Conservation (phyloP, 2,329 filamentous ascomycete species). For the Colletotrichum sp. region DNA sequence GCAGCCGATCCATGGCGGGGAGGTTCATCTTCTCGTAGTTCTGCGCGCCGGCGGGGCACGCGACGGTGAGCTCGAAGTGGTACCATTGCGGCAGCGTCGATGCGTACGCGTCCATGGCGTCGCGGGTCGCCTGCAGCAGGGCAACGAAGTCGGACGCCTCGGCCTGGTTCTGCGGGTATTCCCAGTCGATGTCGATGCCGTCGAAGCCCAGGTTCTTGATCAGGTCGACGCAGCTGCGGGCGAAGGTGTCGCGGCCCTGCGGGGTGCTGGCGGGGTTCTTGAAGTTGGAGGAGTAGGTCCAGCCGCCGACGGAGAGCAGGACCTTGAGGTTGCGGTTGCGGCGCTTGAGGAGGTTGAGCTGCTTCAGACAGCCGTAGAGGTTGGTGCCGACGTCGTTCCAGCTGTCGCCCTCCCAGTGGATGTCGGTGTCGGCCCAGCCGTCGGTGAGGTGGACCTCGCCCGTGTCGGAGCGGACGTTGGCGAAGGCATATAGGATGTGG, state of each 20-base stretch:
- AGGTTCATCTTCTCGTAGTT: conserved; percentile 69
- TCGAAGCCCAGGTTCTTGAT: conserved; percentile 83
- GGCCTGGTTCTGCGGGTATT: conserved; percentile 60
- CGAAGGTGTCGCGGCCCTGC: conserved; percentile 73
- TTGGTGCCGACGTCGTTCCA: conserved; percentile 79
- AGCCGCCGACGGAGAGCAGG: conserved; percentile 86
- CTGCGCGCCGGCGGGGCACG: conserved; percentile 64
- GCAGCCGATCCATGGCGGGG: conserved; percentile 64
- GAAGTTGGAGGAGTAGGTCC: conserved; percentile 91
- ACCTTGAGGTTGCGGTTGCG: conserved; percentile 83
- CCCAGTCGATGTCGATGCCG: conserved; percentile 71
- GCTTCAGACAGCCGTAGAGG: conserved; percentile 87
- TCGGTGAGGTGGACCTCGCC: conserved; percentile 78
- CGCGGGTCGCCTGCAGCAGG: conserved; percentile 60
- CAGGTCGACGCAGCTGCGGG: conserved; percentile 72
- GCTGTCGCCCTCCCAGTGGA: conserved; percentile 70
- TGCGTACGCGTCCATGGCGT: conserved; percentile 63
- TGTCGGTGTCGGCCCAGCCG: conserved; percentile 72
- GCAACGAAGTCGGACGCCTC: conserved; percentile 64
- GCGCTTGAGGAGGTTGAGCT: conserved; percentile 83
- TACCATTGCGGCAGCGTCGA: conserved; percentile 43
- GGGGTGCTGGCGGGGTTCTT: conserved; percentile 73
- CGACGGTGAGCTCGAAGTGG: conserved; percentile 69
- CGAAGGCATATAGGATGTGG: conserved; percentile 90
- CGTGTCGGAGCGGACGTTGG: conserved; percentile 77